These are phyloP conservation scores for Termitomyces heimii DNA, from an alignment of 768 basidiomycete species.

Conservation along the genomic window DNA sequence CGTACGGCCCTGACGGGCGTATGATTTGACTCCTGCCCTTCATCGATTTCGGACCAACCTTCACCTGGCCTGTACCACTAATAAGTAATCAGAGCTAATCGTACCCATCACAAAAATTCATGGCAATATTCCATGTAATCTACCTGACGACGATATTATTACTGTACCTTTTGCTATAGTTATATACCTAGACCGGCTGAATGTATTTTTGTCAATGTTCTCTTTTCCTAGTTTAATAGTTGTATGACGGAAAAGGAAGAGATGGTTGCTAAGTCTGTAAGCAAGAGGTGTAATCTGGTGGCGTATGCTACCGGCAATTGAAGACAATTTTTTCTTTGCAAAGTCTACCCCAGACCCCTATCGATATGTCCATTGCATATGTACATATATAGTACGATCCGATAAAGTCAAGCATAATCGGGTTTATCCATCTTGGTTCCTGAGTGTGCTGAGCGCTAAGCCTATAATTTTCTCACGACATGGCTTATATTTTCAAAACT, in stretches of 20 bases:
- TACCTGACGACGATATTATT: conserved; percentile 19
- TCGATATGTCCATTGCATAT: background rate
- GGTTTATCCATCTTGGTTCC: background rate
- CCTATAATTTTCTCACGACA: background rate
- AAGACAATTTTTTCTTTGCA: background rate
- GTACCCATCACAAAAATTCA: conserved; percentile 4
- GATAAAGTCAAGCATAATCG: background rate
- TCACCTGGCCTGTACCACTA: background rate
- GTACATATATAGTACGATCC: background rate
- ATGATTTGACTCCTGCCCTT: conserved; percentile 37
- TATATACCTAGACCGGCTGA: conserved; percentile 21
- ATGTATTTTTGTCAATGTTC: conserved; percentile 15
- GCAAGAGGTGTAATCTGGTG: background rate
- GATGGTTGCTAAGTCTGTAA: background rate
- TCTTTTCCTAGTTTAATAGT: background rate
- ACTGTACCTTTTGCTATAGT: conserved; percentile 17
- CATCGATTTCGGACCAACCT: conserved; percentile 18
- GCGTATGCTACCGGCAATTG: background rate
- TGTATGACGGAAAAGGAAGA: background rate
- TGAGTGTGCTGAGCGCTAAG: background rate
- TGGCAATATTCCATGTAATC: conserved; percentile 8
- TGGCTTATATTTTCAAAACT: background rate
- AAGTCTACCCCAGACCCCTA: background rate
- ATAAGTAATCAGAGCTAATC: conserved; percentile 14
- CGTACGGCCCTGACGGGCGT: conserved; percentile 38